Evolutionary conservation across 2,329 filamentous ascomycete species (phyloP).

Genomic region (Calonectria pseudoreteaudii): DNA sequence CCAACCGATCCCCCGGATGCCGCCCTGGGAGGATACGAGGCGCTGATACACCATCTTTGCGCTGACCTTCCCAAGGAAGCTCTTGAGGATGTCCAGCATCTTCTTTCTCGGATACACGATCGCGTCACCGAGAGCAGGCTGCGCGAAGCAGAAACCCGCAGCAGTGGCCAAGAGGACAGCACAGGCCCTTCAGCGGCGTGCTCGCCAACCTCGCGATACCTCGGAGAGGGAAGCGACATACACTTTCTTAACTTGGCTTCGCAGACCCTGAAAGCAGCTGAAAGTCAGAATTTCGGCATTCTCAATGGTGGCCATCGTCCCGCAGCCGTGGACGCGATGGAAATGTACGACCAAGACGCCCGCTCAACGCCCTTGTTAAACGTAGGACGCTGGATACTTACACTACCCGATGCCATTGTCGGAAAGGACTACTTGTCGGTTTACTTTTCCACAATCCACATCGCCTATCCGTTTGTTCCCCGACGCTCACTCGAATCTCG

Average conservation of each 20-base stretch:
- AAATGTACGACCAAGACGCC: neutral
- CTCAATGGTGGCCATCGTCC: neutral
- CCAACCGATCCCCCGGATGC: neutral
- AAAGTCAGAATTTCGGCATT: neutral
- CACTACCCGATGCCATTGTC: neutral
- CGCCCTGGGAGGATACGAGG: neutral
- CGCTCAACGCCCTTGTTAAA: neutral
- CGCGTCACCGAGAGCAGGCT: neutral
- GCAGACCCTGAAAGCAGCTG: neutral
- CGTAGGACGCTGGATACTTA: neutral
- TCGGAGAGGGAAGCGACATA: neutral
- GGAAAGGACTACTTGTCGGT: neutral
- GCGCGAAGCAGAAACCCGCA: neutral
- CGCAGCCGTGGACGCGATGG: neutral
- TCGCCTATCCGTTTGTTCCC: neutral
- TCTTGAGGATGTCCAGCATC: neutral
- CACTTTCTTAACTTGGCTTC: neutral
- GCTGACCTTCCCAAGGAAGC: neutral
- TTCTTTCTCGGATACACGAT: neutral
- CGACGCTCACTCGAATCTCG: neutral
- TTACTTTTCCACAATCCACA: neutral
- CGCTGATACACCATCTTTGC: neutral
- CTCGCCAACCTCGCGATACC: neutral
- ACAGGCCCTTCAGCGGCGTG: neutral
- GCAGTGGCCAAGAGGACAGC: neutral